phyloP scores from a whole-genome alignment of 208 protist genomes.

The Trichomonas tenax region DNA sequence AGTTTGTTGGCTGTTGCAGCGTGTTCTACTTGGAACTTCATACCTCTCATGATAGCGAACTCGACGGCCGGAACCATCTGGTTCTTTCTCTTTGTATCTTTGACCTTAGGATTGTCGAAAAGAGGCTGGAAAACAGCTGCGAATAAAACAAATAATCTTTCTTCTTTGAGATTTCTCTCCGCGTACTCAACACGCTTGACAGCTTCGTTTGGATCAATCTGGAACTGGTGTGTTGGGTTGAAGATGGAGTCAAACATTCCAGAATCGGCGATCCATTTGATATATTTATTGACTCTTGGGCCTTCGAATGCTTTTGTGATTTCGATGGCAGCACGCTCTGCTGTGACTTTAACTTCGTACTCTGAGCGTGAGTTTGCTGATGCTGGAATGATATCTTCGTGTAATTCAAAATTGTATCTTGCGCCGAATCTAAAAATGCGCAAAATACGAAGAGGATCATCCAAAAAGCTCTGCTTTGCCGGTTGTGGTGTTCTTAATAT shows the following conservation, averaged over 20 bases:
- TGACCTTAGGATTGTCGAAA: background rate
- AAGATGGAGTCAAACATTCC: background rate
- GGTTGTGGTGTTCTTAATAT: constrained; percentile 35
- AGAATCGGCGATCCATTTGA: background rate
- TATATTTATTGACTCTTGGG: background rate
- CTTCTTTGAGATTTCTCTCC: background rate
- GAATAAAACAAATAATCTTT: background rate
- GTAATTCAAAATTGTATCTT: constrained; percentile 31
- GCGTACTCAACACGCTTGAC: background rate
- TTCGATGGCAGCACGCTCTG: background rate
- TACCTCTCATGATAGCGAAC: background rate
- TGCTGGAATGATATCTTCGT: background rate
- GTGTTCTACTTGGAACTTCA: background rate
- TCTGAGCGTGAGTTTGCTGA: background rate
- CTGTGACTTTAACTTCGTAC: background rate
- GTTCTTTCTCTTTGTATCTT: background rate
- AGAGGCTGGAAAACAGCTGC: background rate
- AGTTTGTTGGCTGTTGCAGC: background rate
- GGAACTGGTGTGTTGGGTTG: background rate
- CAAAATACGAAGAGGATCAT: constrained; percentile 47
- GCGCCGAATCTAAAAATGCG: constrained; percentile 40
- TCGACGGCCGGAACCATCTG: background rate
- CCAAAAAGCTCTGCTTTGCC: constrained; percentile 34
- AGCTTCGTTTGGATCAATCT: background rate
- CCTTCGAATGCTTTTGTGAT: background rate